phyloP scores from a whole-genome alignment of 495 filamentous ascomycete species.

The Durotheca rogersii region DNA sequence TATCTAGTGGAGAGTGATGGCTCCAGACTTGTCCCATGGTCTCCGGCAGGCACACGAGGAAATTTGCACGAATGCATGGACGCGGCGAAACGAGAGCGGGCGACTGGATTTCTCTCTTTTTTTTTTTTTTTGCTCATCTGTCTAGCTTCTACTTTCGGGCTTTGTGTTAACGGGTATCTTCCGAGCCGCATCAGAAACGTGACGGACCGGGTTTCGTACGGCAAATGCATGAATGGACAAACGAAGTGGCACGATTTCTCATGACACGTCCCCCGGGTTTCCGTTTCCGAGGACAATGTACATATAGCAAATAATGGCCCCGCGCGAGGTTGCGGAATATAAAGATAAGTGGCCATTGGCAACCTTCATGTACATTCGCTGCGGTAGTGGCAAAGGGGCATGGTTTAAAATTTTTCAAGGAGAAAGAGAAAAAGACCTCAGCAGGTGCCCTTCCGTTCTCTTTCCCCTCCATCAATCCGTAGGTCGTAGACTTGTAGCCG shows the following conservation, averaged over 20 bases:
- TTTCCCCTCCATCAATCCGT: background rate
- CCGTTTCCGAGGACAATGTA: slow-evolving; percentile 5
- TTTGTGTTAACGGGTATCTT: slow-evolving; percentile 7
- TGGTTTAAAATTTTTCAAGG: too few species aligned
- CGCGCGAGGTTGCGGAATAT: slow-evolving; percentile 2
- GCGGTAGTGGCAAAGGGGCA: background rate
- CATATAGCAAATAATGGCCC: slow-evolving; percentile 14
- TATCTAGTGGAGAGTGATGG: slow-evolving; percentile 1
- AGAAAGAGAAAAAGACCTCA: too few species aligned
- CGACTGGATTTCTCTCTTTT: background rate
- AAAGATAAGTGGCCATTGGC: background rate
- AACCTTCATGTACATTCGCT: background rate
- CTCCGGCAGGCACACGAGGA: background rate
- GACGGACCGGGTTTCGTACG: slow-evolving; percentile 6
- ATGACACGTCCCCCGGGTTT: slow-evolving; percentile 10
- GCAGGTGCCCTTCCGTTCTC: background rate
- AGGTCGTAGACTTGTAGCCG: slow-evolving; percentile 18
- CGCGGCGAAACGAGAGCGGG: slow-evolving; percentile 19
- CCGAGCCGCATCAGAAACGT: slow-evolving; percentile 9
- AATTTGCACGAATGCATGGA: slow-evolving; percentile 26
- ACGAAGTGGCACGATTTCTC: slow-evolving; percentile 20
- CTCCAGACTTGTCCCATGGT: background rate
- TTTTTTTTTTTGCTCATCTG: background rate
- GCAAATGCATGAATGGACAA: slow-evolving; percentile 20
- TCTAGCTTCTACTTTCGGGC: background rate